Base-by-base conservation (phyloP, 2,329 filamentous ascomycete species). In the Aureobasidium vineae region DNA sequence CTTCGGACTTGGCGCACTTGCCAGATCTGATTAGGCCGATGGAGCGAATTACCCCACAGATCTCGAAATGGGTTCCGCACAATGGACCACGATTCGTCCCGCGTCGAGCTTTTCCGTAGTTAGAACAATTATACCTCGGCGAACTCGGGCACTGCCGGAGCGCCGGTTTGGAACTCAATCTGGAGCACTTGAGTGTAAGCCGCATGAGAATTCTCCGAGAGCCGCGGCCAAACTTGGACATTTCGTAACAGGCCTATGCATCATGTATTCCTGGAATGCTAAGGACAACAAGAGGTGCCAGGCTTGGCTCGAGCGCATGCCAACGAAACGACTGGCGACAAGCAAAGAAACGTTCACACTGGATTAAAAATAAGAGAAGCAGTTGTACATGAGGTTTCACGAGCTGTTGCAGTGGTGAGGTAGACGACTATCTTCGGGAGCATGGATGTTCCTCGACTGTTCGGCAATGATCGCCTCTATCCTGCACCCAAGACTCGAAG, bases 401-500 rank as follows among this genome's bases (percentile, higher is more conserved):
- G 21, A 47, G 59, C 45, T 40, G 45, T 50, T 63, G 59, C 45
- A 63, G 28, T 63, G 59, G 45, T 63, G 59, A 63, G 59, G 59
- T 63, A 63, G 31, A 50, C 59, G 59, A 63, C 59, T 52, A 31
- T 63, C 16, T 26, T 45, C 43, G 45, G 49, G 38, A 53, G 49
- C 61, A 64, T 64, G 61, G 61, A 45, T 64, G 28, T 5, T n/a
- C 38, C 23, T 36, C 13, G 23, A 64, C 47, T 36, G 10, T 43
- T 33, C 31, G 45, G 59, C 45, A 63, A 31, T 19, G 61, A 64
- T 64, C 61, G 36, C 16, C 49, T 49, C 33, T 49, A 63, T 43
- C 40, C 36, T 53, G 61, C 61, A 64, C 38, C 57, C 59, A 63
- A 63, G 59, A 63, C 45, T 26, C 52, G 52, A 64, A 54, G 61